Evolutionary conservation across 768 basidiomycete species (phyloP).

Genomic region (Xerocomus spinulosus): DNA sequence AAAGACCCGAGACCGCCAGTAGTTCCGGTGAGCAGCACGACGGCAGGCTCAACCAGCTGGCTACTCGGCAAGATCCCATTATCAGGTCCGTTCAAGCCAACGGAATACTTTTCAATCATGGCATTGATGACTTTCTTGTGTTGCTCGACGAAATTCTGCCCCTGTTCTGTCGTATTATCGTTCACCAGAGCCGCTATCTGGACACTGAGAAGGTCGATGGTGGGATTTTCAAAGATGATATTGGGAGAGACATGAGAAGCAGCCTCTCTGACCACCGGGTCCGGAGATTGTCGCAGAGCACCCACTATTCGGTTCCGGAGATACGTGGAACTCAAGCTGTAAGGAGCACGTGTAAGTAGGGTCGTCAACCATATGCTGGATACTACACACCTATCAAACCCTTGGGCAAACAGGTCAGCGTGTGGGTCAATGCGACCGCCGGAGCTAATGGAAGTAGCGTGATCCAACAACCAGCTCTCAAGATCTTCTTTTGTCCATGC

Average conservation of each 20-base stretch:
- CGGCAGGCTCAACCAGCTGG: neutral
- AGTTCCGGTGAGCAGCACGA: slow-evolving; percentile 34
- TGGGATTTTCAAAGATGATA: slow-evolving; percentile 38
- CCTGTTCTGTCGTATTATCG: neutral
- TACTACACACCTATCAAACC: slow-evolving; percentile 30
- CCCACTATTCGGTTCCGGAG: slow-evolving; percentile 18
- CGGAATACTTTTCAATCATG: slow-evolving; percentile 38
- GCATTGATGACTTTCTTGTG: slow-evolving; percentile 24
- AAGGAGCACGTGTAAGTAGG: neutral
- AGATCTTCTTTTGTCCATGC: slow-evolving; percentile 1
- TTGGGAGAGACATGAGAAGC: slow-evolving; percentile 21
- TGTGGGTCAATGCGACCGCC: slow-evolving; percentile 1
- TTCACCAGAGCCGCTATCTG: slow-evolving; percentile 8
- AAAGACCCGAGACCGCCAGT: slow-evolving; percentile 42
- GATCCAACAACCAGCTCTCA: slow-evolving; percentile 13
- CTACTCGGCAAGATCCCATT: slow-evolving; percentile 10
- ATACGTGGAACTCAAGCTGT: slow-evolving; percentile 23
- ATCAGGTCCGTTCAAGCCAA: slow-evolving; percentile 14
- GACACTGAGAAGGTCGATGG: slow-evolving; percentile 18
- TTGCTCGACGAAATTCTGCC: neutral
- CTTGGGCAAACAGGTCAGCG: slow-evolving; percentile 26
- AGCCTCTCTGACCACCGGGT: slow-evolving; percentile 18
- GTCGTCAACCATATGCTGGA: neutral
- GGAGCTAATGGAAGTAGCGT: slow-evolving; percentile 1
- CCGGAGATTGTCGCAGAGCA: slow-evolving; percentile 25